phyloP scores from a whole-genome alignment of 192 early-diverging fungal genomes.

The Podochytrium sp. region DNA sequence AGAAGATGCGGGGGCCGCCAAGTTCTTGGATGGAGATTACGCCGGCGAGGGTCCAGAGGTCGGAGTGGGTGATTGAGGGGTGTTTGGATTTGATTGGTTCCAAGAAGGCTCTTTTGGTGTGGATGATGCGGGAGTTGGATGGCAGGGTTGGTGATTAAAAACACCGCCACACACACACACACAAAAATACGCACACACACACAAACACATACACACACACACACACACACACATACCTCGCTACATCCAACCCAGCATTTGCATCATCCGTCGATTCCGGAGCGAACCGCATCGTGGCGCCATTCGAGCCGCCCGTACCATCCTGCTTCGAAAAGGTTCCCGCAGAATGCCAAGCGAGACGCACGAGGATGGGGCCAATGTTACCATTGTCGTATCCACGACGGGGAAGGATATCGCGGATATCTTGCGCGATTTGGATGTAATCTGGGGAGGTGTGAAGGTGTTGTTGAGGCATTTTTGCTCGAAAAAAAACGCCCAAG shows the following conservation, averaged over 20 bases:
- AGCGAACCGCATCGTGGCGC: conserved; percentile 75
- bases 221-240: too few species aligned
- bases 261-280: conserved; percentile 66
- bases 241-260: conserved; percentile 58
- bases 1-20: conserved; percentile 68
- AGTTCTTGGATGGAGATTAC: conserved; percentile 70
- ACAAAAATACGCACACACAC: too few species aligned
- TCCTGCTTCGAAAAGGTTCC: conserved; percentile 66
- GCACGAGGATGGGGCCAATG: conserved; percentile 64
- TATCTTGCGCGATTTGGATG: conserved; percentile 40
- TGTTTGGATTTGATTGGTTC: conserved; percentile 71
- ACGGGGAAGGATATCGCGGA: conserved; percentile 44
- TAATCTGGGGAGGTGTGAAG: not conserved
- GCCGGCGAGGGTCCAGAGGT: conserved; percentile 78
- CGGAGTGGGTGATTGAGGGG: conserved; percentile 67
- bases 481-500: not conserved
- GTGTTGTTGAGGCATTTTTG: not conserved
- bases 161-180: too few species aligned
- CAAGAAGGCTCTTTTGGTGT: conserved; percentile 35
- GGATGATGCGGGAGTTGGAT: too few species aligned
- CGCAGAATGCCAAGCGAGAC: conserved; percentile 64
- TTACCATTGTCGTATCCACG: conserved; percentile 65
- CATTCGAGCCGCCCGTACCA: conserved; percentile 65
- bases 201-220: too few species aligned
- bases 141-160: too few species aligned